Conservation (phyloP, 257 asterid genomes). For the Dorcoceras hygrometricum region DNA sequence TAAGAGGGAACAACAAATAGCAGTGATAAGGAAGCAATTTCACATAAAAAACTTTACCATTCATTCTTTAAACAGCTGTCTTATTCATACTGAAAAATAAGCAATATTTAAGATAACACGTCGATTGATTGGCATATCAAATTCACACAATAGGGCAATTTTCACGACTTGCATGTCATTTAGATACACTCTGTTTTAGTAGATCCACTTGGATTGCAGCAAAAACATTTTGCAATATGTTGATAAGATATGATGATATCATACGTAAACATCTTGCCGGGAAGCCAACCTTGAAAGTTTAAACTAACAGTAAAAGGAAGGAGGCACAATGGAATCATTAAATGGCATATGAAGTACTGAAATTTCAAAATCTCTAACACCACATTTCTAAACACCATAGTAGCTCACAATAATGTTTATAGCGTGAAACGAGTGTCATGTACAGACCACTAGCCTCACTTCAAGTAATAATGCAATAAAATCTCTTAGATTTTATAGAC, state of each 20-base stretch:
- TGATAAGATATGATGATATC: not conserved
- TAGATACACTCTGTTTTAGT: not conserved
- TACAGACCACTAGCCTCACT: conserved; percentile 1
- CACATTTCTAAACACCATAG: too few relatives aligned
- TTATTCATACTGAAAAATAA: conserved; percentile 1
- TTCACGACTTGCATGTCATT: conserved; percentile 14
- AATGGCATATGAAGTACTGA: not conserved
- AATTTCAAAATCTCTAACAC: not conserved
- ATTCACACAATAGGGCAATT: not conserved
- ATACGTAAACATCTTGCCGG: not conserved
- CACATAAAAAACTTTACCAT: conserved; percentile 15
- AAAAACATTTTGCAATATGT: conserved; percentile 13
- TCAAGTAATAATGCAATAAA: not conserved
- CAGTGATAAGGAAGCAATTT: conserved; percentile 22
- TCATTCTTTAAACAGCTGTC: conserved; percentile 13
- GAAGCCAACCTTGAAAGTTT: not conserved
- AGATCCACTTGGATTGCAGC: conserved; percentile 4
- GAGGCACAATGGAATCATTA: conserved; percentile 6
- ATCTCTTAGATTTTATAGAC: conserved; percentile 9
- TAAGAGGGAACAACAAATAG: conserved; percentile 24
- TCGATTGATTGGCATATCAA: conserved; percentile 12
- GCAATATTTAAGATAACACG: conserved; percentile 6
- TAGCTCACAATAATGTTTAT: too few relatives aligned
- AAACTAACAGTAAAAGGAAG: not conserved
- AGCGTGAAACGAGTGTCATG: too few relatives aligned